Evolutionary conservation across 2,329 filamentous ascomycete genomes (phyloP).

Genomic region (Diplodia intermedia): DNA sequence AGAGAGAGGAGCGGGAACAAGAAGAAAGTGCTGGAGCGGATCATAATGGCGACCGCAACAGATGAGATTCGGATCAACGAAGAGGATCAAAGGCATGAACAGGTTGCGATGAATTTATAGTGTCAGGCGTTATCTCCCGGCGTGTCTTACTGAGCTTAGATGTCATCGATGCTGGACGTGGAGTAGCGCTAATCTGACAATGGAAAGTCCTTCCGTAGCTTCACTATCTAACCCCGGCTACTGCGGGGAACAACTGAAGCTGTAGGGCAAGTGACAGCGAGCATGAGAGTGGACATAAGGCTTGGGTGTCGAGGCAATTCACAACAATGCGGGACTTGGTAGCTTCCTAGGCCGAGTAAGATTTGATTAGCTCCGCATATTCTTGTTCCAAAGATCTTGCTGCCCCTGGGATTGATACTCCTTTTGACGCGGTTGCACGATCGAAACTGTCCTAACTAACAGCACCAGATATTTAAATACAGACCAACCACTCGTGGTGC

Average conservation of each 20-base stretch:
- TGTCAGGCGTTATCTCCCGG: background rate
- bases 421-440: too few relatives aligned
- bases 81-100: too few relatives aligned
- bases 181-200: background rate
- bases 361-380: background rate
- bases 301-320: too few relatives aligned
- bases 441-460: too few relatives aligned
- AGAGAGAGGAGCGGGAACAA: background rate
- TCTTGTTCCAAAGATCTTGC: background rate
- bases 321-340: too few relatives aligned
- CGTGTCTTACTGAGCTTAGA: background rate
- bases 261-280: slow-evolving; percentile 21
- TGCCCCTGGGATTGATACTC: background rate
- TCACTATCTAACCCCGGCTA: background rate
- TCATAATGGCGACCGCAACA: background rate
- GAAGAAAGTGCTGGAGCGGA: background rate
- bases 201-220: slow-evolving; percentile 13
- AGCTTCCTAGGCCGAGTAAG: background rate
- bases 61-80: too few relatives aligned
- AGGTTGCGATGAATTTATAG: background rate
- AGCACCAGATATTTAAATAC: too few relatives aligned
- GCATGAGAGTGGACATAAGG: too few relatives aligned
- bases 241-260: background rate
- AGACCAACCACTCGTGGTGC: background rate
- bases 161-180: slow-evolving; percentile 4